Base-by-base conservation (phyloP, 176 grass and related monocot genomes). In the Rhipidocladum racemiflorum region DNA sequence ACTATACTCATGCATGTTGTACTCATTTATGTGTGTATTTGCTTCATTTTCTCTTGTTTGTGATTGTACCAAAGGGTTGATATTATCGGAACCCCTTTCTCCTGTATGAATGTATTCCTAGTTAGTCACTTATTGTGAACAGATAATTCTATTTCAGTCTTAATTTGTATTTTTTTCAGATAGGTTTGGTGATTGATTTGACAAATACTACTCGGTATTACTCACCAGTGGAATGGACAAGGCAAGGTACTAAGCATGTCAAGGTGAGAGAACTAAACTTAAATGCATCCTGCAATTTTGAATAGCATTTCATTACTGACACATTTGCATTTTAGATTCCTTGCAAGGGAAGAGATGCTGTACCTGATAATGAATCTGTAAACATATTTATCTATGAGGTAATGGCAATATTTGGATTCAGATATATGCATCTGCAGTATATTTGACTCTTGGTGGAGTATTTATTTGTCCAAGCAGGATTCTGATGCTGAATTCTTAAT, bases 161-260 rank as follows among this genome's bases (percentile, higher is more conserved):
- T 76, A 32, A 55, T 25, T 46, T 80, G 30, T 30, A 1, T 63
- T 16, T 24, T 71, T 86, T 85, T 87, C 87, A 99, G 97, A 85
- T 99, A 81, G 97, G 97, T 24, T 89, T 99, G 85, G 93, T 99
- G 49, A 81, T 99, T 89, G 97, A 99, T 82, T 95, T 99, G 89
- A 99, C 97, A 85, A 99, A 99, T 88, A 99, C 93, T 70, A 90
- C 68, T 40, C 61, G 93, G 28, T 99, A 99, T 72, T 99, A 99
- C 75, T 90, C 79, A 66, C 48, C 85, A 63, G 66, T 85, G 71
- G 97, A 96, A 84, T 95, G 91, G 91, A 95, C 51, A n/a, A 99
- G 78, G 78, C 88, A 88, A 82, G 97, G 97, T 88, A 93, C 87
- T 69, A 95, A 99, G 65, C 77, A 99, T 95, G 85, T 88, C 40